Evolutionary conservation across 129 eudicot genomes (phyloP).

Genomic region (Saposhnikovia divaricata): DNA sequence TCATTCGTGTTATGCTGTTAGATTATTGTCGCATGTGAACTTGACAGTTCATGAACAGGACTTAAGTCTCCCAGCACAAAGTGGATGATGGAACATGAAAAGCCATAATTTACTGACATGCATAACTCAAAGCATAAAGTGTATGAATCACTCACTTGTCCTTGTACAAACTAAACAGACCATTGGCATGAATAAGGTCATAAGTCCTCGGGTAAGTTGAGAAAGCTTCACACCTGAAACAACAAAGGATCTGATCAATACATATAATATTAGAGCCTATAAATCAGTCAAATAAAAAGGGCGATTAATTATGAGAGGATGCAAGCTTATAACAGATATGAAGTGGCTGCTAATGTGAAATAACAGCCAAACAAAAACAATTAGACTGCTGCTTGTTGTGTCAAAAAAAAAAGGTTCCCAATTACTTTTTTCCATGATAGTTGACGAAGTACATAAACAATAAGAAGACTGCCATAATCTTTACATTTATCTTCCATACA

Average conservation of each 20-base stretch:
- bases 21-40: background rate
- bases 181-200: conserved; percentile 94
- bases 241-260: conserved; percentile 5
- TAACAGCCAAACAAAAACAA: background rate
- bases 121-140: background rate
- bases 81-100: background rate
- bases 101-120: background rate
- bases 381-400: background rate
- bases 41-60: background rate
- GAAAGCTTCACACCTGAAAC: conserved; percentile 89
- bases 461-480: background rate
- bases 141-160: conserved; percentile 50
- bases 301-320: background rate
- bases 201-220: conserved; percentile 96
- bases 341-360: background rate
- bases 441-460: background rate
- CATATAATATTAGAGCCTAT: background rate
- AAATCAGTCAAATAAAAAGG: background rate
- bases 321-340: background rate
- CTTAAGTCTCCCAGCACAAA: background rate
- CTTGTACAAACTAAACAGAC: conserved; percentile 83
- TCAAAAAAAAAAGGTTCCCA: background rate
- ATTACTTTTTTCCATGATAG: background rate
- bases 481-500: background rate
- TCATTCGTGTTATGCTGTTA: background rate